phyloP scores from a whole-genome alignment of 352 stramenopile genomes.

The Globisporangium barbulae region DNA sequence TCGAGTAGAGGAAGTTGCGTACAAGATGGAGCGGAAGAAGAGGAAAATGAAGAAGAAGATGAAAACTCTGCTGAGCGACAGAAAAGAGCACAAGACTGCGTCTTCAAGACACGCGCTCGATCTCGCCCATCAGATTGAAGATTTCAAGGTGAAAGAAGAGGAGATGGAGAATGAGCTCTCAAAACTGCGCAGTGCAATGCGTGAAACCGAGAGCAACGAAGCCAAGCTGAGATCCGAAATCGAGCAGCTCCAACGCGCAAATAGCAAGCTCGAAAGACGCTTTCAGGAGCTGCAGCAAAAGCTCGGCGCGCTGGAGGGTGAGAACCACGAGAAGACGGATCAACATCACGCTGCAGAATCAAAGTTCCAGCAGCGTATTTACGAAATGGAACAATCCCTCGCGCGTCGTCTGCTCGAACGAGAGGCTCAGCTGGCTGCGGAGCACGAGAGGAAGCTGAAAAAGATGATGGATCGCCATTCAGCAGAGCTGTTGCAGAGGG shows the following conservation, averaged over 20 bases:
- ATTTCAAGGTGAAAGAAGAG: conserved; percentile 11
- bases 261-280: conserved; percentile 20
- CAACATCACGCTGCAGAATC: conserved; percentile 10
- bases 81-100: conserved; percentile 22
- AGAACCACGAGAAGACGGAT: conserved; percentile 6
- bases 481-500: conserved; percentile 27
- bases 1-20: background rate
- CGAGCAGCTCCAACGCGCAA: conserved; percentile 13
- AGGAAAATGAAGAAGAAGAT: conserved; percentile 55
- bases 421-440: conserved; percentile 32
- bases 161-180: conserved; percentile 16
- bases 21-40: conserved; percentile 27
- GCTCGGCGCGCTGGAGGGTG: conserved; percentile 5
- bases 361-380: conserved; percentile 24
- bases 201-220: conserved; percentile 17
- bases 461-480: conserved; percentile 42
- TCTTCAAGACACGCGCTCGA: conserved; percentile 12
- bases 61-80: conserved; percentile 29
- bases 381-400: conserved; percentile 30
- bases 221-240: conserved; percentile 1
- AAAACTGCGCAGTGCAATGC: conserved; percentile 18
- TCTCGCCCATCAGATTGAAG: conserved; percentile 18
- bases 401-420: conserved; percentile 28
- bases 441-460: conserved; percentile 32
- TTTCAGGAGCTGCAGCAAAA: conserved; percentile 25